Percentiles rank a stretch among this genome's conserved stretches.
These are phyloP conservation scores for Adansonia digitata DNA, from an alignment of 345 rosid genomes.

Conservation along the genomic window DNA sequence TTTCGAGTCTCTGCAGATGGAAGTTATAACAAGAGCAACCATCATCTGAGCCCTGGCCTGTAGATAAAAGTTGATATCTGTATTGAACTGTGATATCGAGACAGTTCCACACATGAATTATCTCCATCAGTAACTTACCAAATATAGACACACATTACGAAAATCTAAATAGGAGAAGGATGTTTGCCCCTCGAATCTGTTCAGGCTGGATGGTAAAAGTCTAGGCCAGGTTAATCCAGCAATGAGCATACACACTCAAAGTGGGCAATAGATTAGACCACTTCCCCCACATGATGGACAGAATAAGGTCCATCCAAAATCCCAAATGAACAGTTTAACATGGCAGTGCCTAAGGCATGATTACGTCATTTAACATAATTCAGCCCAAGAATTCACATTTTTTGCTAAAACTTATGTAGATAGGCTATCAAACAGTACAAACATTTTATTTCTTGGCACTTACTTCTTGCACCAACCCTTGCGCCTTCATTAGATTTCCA, in stretches of 20 bases:
- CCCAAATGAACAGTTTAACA: constrained; percentile 6
- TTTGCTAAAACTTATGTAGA: not conserved
- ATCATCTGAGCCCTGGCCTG: constrained; percentile 77
- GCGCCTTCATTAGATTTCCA: constrained; percentile 92
- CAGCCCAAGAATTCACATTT: constrained; percentile 14
- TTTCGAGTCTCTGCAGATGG: constrained; percentile 65
- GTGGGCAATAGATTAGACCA: constrained; percentile 1
- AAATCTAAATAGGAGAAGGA: constrained; percentile 20
- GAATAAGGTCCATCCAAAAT: constrained; percentile 16
- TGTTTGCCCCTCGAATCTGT: not conserved
- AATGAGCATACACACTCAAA: constrained; percentile 6
- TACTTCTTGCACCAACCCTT: constrained; percentile 95
- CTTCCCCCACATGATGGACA: constrained; percentile 1
- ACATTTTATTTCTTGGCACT: constrained; percentile 29
- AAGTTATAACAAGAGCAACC: constrained; percentile 75
- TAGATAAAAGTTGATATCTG: constrained; percentile 63
- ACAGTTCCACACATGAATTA: constrained; percentile 68
- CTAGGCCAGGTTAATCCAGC: constrained; percentile 11
- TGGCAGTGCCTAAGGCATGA: constrained; percentile 1
- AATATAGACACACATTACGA: constrained; percentile 29
- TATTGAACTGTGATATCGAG: constrained; percentile 47
- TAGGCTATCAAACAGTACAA: not conserved
- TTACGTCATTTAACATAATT: not conserved
- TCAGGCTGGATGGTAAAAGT: not conserved
- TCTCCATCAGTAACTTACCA: constrained; percentile 55